Conservation (phyloP, 148 eudicot species). For the Vaccinium darrowii region DNA sequence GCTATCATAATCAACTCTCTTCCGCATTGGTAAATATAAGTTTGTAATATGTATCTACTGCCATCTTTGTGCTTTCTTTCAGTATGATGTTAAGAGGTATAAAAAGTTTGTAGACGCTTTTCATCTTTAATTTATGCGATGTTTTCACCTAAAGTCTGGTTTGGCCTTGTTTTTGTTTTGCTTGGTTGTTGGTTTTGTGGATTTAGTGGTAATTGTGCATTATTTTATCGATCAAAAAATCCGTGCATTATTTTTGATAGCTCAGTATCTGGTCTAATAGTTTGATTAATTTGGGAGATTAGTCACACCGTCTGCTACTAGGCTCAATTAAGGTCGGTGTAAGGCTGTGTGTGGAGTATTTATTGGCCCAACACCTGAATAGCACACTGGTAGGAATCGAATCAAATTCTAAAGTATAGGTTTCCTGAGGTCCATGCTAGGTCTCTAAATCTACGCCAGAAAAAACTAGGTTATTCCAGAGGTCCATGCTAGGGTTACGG, state of each 20-base stretch:
- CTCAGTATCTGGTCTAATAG: neutral
- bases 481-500: too few relatives aligned
- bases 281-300: neutral
- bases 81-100: neutral
- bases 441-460: too few relatives aligned
- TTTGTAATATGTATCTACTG: neutral
- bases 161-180: neutral
- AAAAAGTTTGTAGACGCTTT: neutral
- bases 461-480: too few relatives aligned
- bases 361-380: neutral
- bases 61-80: neutral
- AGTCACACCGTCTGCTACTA: neutral
- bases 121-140: neutral
- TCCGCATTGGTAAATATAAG: conserved; percentile 7
- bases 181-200: neutral
- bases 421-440: too few relatives aligned
- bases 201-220: neutral
- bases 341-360: neutral
- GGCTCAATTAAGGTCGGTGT: neutral
- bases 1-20: conserved; percentile 19
- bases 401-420: neutral
- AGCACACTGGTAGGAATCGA: neutral
- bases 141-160: neutral
- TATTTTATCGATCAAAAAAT: neutral
- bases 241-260: neutral